Evolutionary conservation across 768 basidiomycete genomes (phyloP).

Genomic region (Kwoniella dendrophila): DNA sequence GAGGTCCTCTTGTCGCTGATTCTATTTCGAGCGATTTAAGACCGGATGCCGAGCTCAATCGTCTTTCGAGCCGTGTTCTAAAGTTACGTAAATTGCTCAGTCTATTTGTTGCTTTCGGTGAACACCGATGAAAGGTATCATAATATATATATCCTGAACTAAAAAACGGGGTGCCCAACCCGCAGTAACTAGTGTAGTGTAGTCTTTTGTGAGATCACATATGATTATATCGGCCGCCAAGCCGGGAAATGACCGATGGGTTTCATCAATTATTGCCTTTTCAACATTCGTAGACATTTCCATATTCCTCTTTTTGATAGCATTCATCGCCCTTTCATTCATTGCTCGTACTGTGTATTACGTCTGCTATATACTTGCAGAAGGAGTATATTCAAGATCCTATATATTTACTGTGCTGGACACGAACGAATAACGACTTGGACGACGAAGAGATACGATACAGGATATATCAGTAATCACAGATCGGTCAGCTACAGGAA

Average conservation of each 20-base stretch:
- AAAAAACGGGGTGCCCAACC: constrained; percentile 1
- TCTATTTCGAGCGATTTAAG: background rate
- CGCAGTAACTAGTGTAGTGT: background rate
- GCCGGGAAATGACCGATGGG: constrained; percentile 3
- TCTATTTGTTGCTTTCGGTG: background rate
- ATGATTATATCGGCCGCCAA: background rate
- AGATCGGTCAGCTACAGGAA: too few relatives aligned
- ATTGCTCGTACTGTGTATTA: too few relatives aligned
- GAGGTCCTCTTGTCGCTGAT: too few relatives aligned
- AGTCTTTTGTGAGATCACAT: background rate
- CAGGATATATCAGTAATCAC: too few relatives aligned
- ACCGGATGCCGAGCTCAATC: background rate
- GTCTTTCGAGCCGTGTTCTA: background rate
- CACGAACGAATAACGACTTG: too few relatives aligned
- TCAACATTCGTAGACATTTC: background rate
- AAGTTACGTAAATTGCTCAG: background rate
- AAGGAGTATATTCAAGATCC: too few relatives aligned
- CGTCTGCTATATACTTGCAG: too few relatives aligned
- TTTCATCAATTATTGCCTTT: background rate
- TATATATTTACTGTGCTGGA: too few relatives aligned
- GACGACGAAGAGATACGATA: too few relatives aligned
- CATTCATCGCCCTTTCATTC: too few relatives aligned
- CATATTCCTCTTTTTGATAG: background rate
- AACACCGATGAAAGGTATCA: background rate
- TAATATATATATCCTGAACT: background rate